These are phyloP conservation scores for Cyberlindnera misumaiensis DNA, from an alignment of 805 yeast genomes.

Conservation along the genomic window DNA sequence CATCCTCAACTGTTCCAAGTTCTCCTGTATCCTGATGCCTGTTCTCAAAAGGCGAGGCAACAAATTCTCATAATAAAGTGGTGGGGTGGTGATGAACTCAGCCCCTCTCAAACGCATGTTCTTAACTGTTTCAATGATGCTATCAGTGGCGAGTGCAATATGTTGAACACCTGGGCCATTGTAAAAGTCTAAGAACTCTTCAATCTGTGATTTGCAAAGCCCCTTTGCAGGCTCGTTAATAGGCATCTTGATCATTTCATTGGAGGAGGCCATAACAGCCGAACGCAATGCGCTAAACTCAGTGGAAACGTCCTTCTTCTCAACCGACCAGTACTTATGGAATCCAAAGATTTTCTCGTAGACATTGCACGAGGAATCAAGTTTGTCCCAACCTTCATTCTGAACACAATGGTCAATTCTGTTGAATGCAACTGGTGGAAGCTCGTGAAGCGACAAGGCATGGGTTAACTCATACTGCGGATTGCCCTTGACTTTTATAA, in stretches of 20 bases:
- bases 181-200: constrained; percentile 69
- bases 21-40: constrained; percentile 43
- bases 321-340: constrained; percentile 80
- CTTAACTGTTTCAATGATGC: constrained; percentile 52
- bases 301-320: constrained; percentile 68
- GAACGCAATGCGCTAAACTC: constrained; percentile 64
- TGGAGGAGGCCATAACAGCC: constrained; percentile 66
- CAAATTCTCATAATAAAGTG: constrained; percentile 48
- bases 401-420: constrained; percentile 77
- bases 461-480: not conserved
- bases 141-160: constrained; percentile 58
- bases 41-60: constrained; percentile 37
- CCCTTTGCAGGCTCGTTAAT: constrained; percentile 80
- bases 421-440: constrained; percentile 34
- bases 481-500: constrained; percentile 8
- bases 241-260: constrained; percentile 69
- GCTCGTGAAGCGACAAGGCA: constrained; percentile 3
- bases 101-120: constrained; percentile 56
- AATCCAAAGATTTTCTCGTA: constrained; percentile 65
- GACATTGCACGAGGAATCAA: constrained; percentile 50
- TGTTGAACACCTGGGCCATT: constrained; percentile 86
- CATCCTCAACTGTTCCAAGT: constrained; percentile 40
- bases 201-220: constrained; percentile 63
- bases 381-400: constrained; percentile 63
- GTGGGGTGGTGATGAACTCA: constrained; percentile 59